Evolutionary conservation across 371 early-diverging fungal genomes (phyloP).

Genomic region (Apophysomyces variabilis): DNA sequence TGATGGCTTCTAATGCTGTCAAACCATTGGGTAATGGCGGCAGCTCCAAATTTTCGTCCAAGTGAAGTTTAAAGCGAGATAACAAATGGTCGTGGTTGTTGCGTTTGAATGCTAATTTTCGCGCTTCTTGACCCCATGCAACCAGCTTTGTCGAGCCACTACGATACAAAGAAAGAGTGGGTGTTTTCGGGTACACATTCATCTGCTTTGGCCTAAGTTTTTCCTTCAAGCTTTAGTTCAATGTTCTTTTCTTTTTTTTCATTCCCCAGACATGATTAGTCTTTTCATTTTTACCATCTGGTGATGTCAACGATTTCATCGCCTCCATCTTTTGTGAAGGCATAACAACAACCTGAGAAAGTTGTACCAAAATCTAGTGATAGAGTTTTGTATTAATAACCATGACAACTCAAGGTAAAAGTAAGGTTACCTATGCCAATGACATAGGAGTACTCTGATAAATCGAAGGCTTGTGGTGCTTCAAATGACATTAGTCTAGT

Average conservation of each 20-base stretch:
- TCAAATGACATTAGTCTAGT: slow-evolving; percentile 6
- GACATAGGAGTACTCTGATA: slow-evolving; percentile 50
- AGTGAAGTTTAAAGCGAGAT: slow-evolving; percentile 49
- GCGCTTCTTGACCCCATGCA: slow-evolving; percentile 57
- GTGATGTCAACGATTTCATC: slow-evolving; percentile 56
- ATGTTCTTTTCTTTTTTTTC: too few relatives aligned
- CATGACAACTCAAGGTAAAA: not conserved
- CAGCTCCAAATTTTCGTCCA: slow-evolving; percentile 46
- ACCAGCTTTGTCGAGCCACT: slow-evolving; percentile 48
- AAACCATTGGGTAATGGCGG: slow-evolving; percentile 40
- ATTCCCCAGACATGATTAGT: not conserved
- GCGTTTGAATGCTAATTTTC: slow-evolving; percentile 42
- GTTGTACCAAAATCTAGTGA: slow-evolving; percentile 62
- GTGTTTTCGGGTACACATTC: slow-evolving; percentile 55
- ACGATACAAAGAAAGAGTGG: slow-evolving; percentile 47
- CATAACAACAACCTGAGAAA: slow-evolving; percentile 57
- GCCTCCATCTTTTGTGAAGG: slow-evolving; percentile 53
- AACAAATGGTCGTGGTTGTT: slow-evolving; percentile 46
- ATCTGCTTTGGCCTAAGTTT: slow-evolving; percentile 48
- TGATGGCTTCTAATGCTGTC: slow-evolving; percentile 42
- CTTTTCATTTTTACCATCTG: slow-evolving; percentile 38
- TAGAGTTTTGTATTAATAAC: not conserved
- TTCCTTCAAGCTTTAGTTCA: not conserved
- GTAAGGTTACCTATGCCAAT: slow-evolving; percentile 50
- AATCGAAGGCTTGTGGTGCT: slow-evolving; percentile 36